Evolutionary conservation across 768 basidiomycete species (phyloP).

Genomic region (Rhodotorula diobovata): DNA sequence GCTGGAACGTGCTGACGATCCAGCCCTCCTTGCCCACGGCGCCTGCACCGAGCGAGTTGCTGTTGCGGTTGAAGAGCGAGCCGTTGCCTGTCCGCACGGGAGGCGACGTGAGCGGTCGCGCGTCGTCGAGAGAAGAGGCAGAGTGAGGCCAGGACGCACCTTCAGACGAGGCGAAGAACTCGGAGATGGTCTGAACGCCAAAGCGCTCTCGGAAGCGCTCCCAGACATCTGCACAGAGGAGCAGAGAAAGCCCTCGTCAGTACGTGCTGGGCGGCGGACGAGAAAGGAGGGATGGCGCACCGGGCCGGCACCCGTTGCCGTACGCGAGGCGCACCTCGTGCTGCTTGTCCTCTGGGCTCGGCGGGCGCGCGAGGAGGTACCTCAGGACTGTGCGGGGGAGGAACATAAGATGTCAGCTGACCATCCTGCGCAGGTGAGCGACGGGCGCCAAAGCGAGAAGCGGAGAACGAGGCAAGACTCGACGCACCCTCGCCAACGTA

Average conservation of each 20-base stretch:
- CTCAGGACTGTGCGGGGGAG: conserved; percentile 19
- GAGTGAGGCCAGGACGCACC: conserved; percentile 5
- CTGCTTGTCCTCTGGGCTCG: conserved; percentile 17
- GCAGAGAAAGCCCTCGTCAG: neutral
- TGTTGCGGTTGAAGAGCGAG: conserved; percentile 19
- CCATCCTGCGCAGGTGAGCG: too few relatives aligned
- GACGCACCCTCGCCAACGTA: conserved; percentile 36
- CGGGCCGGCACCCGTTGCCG: conserved; percentile 35
- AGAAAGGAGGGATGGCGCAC: neutral
- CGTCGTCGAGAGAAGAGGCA: neutral
- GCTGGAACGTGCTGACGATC: conserved; percentile 1
- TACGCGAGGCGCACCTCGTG: conserved; percentile 35
- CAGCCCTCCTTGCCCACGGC: conserved; percentile 30
- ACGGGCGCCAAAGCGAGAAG: too few relatives aligned
- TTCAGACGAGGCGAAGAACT: conserved; percentile 35
- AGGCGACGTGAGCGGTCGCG: neutral
- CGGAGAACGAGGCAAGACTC: too few relatives aligned
- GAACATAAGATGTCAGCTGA: neutral
- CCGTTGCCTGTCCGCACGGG: conserved; percentile 1
- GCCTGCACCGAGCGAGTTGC: conserved; percentile 21
- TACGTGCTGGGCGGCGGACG: neutral
- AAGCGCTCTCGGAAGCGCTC: conserved; percentile 35
- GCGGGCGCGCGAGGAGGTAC: conserved; percentile 31
- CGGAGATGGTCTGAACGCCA: conserved; percentile 25
- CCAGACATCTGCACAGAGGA: conserved; percentile 19